Conservation (phyloP, 768 basidiomycete genomes). For the Lanmaoa pseudosensibilis region DNA sequence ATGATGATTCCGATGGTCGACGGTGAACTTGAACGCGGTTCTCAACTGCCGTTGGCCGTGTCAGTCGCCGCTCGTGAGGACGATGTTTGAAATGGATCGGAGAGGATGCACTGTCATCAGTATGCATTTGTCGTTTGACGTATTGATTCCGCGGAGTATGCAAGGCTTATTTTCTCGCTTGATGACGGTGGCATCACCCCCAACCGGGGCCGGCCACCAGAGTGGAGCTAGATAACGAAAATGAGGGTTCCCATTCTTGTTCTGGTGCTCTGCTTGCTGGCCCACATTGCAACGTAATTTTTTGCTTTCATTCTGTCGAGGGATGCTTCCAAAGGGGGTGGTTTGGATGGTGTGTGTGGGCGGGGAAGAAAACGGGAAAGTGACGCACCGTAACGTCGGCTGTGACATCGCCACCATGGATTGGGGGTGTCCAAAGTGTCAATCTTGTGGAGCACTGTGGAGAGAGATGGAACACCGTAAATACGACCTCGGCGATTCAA, state of each 20-base stretch:
- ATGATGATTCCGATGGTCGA: constrained; percentile 34
- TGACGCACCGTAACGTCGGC: neutral
- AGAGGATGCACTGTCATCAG: neutral
- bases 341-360: neutral
- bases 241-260: neutral
- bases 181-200: neutral
- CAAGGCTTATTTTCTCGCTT: neutral
- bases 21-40: constrained; percentile 32
- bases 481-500: neutral
- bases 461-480: neutral
- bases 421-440: constrained; percentile 1
- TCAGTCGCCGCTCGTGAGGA: constrained; percentile 16
- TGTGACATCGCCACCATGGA: neutral
- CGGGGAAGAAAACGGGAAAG: neutral
- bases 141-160: neutral
- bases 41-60: constrained; percentile 34
- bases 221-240: neutral
- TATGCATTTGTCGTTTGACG: neutral
- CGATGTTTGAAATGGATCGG: neutral
- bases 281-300: neutral
- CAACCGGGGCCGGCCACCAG: neutral
- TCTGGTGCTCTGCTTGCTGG: neutral
- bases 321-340: neutral
- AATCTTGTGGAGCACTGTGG: constrained; percentile 22
- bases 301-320: constrained; percentile 1